Evolutionary conservation across 2,329 filamentous ascomycete genomes (phyloP), one percentile per base, ranked within the genome.

Genomic region (Colletotrichum sp.): DNA sequence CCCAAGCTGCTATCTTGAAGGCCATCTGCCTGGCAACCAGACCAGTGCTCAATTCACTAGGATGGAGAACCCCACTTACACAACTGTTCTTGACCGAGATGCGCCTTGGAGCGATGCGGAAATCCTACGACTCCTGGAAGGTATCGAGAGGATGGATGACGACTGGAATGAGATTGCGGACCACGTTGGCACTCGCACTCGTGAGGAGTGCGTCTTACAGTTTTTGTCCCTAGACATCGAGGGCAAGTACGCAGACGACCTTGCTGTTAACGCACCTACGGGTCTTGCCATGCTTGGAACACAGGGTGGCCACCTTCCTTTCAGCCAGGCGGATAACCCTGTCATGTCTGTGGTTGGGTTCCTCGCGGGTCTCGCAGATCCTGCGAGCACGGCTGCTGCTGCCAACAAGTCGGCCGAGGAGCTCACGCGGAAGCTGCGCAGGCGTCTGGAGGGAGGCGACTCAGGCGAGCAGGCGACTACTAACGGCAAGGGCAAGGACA

Each of bases 171-270:
- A 95, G 80, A 96, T 99, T 79, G 93, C 98, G 2, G 95, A 96
- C 78, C 95, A 98, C 81, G 97, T 99, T 58, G 94, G 94, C 65
- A 98, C 95, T 4, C 93, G 96, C 76, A 98, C 96, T 3, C 91
- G 95, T 69, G 98, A 99, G 84, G 96, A 99, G 86, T 99, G 97
- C 83, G 96, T 99, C 18, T 90, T 99, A 80, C 97, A 98, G 83
- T 99, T 99, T 87, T 85, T 99, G 78, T 96, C 98, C 82, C 89
- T 99, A 43, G 96, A 98, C 79, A 99, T 99, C 77, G 97, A 99
- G 84, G 96, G 98, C 87, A 98, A 98, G 84, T 99, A 98, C 82
- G 88, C 98, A 12, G 96, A 99, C 80, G 93, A 96, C 80, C 75
- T 78, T 16, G 80, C 84, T 13, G 84, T 90, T 69, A 88, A 87